Base-by-base conservation (phyloP, 192 early-diverging fungal genomes). In the Coemansia asiatica region DNA sequence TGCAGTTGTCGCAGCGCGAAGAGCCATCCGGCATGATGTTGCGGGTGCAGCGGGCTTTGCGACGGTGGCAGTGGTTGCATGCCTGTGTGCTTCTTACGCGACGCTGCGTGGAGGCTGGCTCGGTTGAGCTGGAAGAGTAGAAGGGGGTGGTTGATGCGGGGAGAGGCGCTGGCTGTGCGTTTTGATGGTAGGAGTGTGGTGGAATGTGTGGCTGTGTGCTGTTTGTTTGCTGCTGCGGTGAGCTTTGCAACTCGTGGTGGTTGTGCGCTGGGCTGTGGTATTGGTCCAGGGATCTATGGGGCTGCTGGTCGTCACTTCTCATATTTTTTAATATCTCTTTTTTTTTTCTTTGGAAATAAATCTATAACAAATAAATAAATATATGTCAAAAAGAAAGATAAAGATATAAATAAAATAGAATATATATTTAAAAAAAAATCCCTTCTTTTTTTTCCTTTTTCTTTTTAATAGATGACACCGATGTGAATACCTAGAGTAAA, bases 21-120 rank as follows among this genome's bases (percentile, higher is more conserved):
- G 68, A 44, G 61, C 74, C 74, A 25, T 76, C 74, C 2, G 68
- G 55, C 69, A 76, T 60, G 2, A 28, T 46, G 69, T 71, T 76
- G 38, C 68, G 68, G 25, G 71, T 69, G 57, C 74, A 76, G 31
- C 74, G 64, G 0, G 74, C 74, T 27, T 76, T 76, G 55, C 74
- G 61, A 9, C 69, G 55, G 62, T 76, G 74, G 51, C 74, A 76
- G 69, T 71, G 56, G 57, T 65, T 76, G 61, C 74, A 76, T 16
- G 74, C 74, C 65, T 71, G 64, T 4, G 68, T 64, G 40, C 74
- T 67, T 7, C 74, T 68, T 19, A 67, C 31, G 8, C 74, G 63
- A 1, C 74, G 74, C 28, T 53, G 36, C 33, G 54, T 10, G 3
- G 23, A 0, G 23, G 50, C 1, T 31, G 54, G 54, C 27, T 56